Evolutionary conservation across 2,329 filamentous ascomycete species (phyloP).

Genomic region (Colletotrichum magnum): DNA sequence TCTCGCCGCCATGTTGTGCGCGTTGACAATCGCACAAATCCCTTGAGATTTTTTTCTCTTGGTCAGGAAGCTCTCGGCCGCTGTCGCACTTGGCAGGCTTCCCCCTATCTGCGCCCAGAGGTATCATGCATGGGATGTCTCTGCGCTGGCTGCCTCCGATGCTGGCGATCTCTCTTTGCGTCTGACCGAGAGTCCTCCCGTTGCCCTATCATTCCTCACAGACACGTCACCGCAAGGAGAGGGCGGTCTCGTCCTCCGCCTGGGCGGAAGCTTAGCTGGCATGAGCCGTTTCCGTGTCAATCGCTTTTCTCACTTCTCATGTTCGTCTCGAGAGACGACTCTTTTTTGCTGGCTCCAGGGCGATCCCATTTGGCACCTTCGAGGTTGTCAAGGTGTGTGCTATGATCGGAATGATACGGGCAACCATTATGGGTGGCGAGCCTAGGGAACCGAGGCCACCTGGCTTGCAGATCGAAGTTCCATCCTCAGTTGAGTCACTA

Average conservation of each 20-base stretch:
- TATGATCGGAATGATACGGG: no score
- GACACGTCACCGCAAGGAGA: constrained; percentile 3
- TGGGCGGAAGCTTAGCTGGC: constrained; percentile 19
- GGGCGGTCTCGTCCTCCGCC: constrained; percentile 4
- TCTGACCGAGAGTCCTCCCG: not conserved
- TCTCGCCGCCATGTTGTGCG: constrained; percentile 1
- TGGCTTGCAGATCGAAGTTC: no score
- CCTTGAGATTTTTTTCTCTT: not conserved
- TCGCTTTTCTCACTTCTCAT: not conserved
- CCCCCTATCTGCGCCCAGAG: constrained; percentile 10
- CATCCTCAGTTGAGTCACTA: no score
- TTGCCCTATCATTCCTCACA: constrained; percentile 7
- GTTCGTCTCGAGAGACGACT: not conserved
- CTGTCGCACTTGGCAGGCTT: constrained; percentile 6
- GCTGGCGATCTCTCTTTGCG: not conserved
- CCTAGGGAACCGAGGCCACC: no score
- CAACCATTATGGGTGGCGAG: no score
- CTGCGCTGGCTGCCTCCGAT: not conserved
- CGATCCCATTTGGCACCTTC: no score
- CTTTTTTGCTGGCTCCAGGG: no score
- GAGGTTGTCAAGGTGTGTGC: no score
- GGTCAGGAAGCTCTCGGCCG: constrained; percentile 2
- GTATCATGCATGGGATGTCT: constrained; percentile 15
- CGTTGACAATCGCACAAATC: constrained; percentile 2
- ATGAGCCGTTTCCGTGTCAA: not conserved